Percentiles rank a stretch among this genome's conserved stretches.
phyloP scores from a whole-genome alignment of 2,329 filamentous ascomycete genomes.

The Lachnellula cervina region DNA sequence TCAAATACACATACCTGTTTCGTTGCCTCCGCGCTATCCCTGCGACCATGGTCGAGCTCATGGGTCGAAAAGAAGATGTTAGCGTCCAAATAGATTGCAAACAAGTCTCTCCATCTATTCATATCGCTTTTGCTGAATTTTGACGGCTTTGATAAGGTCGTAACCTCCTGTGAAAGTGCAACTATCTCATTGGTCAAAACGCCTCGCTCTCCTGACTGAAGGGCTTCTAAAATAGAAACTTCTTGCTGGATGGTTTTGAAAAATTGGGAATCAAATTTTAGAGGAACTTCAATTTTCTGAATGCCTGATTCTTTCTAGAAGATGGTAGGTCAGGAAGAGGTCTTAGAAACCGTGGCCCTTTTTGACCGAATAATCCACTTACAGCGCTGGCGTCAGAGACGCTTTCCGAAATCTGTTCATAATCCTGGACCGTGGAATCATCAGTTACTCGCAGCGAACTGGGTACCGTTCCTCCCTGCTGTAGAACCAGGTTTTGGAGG shows the following conservation, averaged over 20 bases:
- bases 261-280: constrained; percentile 74
- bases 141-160: constrained; percentile 54
- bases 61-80: constrained; percentile 77
- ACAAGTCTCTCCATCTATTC: constrained; percentile 73
- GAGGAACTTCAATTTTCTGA: constrained; percentile 63
- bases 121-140: constrained; percentile 61
- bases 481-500: constrained; percentile 49
- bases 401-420: too few species aligned
- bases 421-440: too few species aligned
- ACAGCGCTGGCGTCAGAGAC: too few species aligned
- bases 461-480: constrained; percentile 8
- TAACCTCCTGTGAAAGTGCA: constrained; percentile 59
- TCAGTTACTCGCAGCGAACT: constrained; percentile 3
- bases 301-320: constrained; percentile 16
- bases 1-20: not conserved
- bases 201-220: constrained; percentile 59
- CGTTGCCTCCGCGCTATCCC: constrained; percentile 49
- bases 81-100: constrained; percentile 75
- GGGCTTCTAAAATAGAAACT: constrained; percentile 60
- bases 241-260: constrained; percentile 71
- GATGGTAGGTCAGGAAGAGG: not conserved
- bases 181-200: constrained; percentile 60
- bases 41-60: constrained; percentile 64
- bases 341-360: too few species aligned
- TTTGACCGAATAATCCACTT: too few species aligned